These are phyloP conservation scores for Coemansia sp. DNA, from an alignment of 192 early-diverging fungal species.

Conservation along the genomic window DNA sequence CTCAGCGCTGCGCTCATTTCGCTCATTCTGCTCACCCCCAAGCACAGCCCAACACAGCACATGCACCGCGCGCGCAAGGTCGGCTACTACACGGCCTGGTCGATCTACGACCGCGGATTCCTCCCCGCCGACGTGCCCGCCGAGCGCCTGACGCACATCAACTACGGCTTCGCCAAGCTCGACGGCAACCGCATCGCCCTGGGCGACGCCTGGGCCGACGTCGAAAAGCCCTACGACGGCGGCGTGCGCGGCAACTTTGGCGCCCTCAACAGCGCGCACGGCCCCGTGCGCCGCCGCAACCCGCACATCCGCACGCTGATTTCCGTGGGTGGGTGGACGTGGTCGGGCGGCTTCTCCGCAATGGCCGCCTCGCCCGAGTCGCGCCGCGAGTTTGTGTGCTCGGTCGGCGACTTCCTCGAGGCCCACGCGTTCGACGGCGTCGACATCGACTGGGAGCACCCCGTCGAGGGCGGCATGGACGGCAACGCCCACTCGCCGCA, in stretches of 20 bases:
- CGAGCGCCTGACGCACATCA: conserved; percentile 73
- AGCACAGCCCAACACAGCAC: neutral
- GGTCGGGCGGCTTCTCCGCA: conserved; percentile 65
- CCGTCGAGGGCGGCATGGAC: conserved; percentile 59
- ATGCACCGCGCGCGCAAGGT: conserved; percentile 51
- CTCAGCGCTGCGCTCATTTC: conserved; percentile 15
- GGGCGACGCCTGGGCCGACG: conserved; percentile 76
- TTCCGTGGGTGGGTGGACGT: conserved; percentile 77
- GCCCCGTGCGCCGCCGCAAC: conserved; percentile 52
- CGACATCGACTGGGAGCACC: conserved; percentile 81
- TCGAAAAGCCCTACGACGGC: conserved; percentile 62
- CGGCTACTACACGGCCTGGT: conserved; percentile 57
- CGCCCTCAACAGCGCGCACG: conserved; percentile 58
- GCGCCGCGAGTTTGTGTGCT: conserved; percentile 59
- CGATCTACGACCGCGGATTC: conserved; percentile 68
- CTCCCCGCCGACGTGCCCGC: conserved; percentile 57
- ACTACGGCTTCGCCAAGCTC: conserved; percentile 78
- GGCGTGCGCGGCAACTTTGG: conserved; percentile 61
- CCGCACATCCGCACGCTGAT: conserved; percentile 66
- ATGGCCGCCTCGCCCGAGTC: conserved; percentile 53
- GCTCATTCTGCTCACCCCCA: conserved; percentile 17
- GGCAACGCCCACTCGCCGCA: conserved; percentile 59
- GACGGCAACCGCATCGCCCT: conserved; percentile 62
- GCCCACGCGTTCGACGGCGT: conserved; percentile 52
- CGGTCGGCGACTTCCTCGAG: conserved; percentile 43